A percentile compares a stretch with the other conserved stretches of the same genome.
Evolutionary conservation across 495 filamentous ascomycete species (phyloP).

Genomic region (Penicillium paxilli): DNA sequence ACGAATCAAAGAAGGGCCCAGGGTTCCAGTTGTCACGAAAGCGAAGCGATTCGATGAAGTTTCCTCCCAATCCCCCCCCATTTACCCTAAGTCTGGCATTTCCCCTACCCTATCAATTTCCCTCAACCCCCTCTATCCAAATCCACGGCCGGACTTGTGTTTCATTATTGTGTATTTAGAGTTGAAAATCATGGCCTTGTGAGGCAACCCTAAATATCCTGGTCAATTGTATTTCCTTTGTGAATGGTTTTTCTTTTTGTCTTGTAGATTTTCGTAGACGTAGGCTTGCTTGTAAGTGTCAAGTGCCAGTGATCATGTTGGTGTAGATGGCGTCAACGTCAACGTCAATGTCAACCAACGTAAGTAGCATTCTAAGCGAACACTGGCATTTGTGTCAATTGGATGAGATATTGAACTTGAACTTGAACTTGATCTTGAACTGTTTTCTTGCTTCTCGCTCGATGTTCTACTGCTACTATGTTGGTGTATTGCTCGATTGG

Average conservation of each 20-base stretch:
- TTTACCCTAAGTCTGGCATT: conserved; percentile 31
- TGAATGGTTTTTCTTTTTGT: conserved; percentile 1
- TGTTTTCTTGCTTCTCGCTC: no score
- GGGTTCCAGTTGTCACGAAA: no score
- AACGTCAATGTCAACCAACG: no score
- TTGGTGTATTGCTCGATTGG: no score
- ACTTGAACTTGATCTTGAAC: no score
- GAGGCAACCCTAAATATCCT: conserved; percentile 25
- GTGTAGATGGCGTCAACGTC: no score
- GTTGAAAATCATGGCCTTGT: conserved; percentile 36
- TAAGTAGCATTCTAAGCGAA: no score
- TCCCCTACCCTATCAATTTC: conserved; percentile 15
- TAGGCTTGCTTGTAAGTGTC: not conserved
- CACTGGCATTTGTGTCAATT: no score
- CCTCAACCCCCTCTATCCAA: not conserved
- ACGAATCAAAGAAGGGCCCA: not conserved
- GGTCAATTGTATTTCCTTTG: conserved; percentile 44
- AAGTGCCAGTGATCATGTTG: not conserved
- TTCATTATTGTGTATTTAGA: conserved; percentile 54
- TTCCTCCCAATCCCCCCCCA: conserved; percentile 4
- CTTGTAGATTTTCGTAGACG: not conserved
- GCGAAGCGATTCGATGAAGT: conserved; percentile 24
- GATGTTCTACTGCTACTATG: no score
- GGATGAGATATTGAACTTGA: no score
- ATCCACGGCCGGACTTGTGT: conserved; percentile 42